Evolutionary conservation across 2,329 filamentous ascomycete species (phyloP), one percentile per base, ranked within the genome.

Genomic region (Ceratocystis cacaofunesta): DNA sequence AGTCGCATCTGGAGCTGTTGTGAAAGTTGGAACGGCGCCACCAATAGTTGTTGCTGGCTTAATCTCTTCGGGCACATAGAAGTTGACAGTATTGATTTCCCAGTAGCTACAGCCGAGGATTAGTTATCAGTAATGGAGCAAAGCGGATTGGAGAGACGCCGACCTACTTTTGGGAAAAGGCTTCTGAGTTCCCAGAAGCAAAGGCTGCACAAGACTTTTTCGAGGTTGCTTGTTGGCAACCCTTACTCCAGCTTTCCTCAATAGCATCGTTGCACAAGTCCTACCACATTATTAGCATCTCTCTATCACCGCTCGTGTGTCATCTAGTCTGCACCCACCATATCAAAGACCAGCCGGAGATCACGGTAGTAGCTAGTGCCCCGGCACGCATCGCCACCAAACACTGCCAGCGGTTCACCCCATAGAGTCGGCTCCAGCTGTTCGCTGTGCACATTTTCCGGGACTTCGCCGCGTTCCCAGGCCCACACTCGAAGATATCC

Each of bases 201-300:
- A 79, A 81, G 2, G 78, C 79, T 4, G 75, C 70, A 0, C 78
- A 78, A n/a, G 75, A 72, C 8, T 70, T 66, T 65, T 70, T 70
- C 68, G 78, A 80, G 15, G 74, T 71, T 17, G 77, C 75, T 12
- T 72, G 69, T 7, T 22, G 8, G 28, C 61, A 66, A 2, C 61
- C 61, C 3, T 69, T 69, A 19, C 72, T 73, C 79, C 79, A 81
- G 17, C 75, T 71, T 4, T 72, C 73, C 52, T 74, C 85, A 0
- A 87, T 88, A 79, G 87, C 92, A 70, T 86, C 83, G 30, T 89
- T 89, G 71, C 90, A 94, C 72, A 94, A 90, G 63, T 88, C 79
- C 78, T 80, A 57, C 4, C 10, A 25, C 48, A 6, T 52, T 5
- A 19, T 52, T 52, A 52, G 22, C 8, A 52, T 12, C 19, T 15